These are phyloP conservation scores for Syzygium syzygioides DNA, from an alignment of 441 rosid species.

Conservation along the genomic window DNA sequence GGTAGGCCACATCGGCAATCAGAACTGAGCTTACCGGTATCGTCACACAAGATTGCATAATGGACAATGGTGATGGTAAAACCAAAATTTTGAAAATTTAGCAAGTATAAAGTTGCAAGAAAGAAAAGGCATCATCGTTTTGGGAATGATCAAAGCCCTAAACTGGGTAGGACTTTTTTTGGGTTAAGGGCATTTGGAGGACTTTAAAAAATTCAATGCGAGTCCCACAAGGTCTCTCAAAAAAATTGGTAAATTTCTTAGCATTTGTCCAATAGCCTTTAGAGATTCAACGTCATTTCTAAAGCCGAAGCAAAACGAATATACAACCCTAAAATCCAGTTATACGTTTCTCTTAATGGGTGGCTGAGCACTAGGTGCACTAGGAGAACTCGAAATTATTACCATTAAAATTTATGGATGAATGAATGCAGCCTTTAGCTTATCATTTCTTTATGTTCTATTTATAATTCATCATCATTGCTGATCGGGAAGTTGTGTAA, in stretches of 20 bases:
- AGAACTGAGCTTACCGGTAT: no score
- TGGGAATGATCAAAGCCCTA: no score
- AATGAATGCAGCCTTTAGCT: not conserved
- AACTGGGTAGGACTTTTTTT: no score
- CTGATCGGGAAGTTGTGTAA: not conserved
- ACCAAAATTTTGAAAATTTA: no score
- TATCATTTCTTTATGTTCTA: not conserved
- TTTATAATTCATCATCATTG: not conserved
- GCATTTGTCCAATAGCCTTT: not conserved
- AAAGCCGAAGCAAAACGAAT: no score
- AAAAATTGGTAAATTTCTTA: no score
- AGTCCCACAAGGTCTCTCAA: not conserved
- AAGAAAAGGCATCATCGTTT: no score
- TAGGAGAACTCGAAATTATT: not conserved
- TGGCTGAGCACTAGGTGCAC: no score
- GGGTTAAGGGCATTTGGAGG: not conserved
- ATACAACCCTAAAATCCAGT: no score
- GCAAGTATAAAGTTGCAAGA: no score
- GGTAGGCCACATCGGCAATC: not conserved
- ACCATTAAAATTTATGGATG: not conserved
- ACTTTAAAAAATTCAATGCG: not conserved
- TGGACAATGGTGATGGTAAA: not conserved
- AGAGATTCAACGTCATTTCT: no score
- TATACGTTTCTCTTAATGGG: no score
- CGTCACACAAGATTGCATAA: accelerated